A percentile compares a stretch with the other conserved stretches of the same genome.
phyloP scores from a whole-genome alignment of 345 rosid species.

The Eucalyptus cloeziana region DNA sequence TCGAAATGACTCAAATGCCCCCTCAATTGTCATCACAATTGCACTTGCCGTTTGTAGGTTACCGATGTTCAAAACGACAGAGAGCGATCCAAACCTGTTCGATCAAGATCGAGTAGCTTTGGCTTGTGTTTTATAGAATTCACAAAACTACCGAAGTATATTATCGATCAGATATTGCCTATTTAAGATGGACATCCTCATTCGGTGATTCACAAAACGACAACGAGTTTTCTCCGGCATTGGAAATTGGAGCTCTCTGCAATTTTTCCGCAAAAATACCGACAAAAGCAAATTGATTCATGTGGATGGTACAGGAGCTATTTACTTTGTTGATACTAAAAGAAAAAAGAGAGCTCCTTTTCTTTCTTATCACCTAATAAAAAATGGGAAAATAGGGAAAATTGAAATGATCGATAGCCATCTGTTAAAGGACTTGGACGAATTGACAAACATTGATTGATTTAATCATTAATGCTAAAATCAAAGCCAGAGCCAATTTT shows the following conservation, averaged over 20 bases:
- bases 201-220: not conserved
- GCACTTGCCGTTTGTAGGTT: fast-evolving
- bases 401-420: not conserved
- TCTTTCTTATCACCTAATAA: not conserved
- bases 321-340: not conserved
- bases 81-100: not conserved
- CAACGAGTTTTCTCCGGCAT: not conserved
- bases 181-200: not conserved
- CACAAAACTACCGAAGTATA: not conserved
- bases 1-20: not conserved
- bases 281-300: not conserved
- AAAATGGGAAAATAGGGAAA: not conserved
- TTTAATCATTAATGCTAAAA: not conserved
- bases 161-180: not conserved
- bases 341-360: not conserved
- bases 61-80: not conserved
- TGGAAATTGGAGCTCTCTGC: not conserved
- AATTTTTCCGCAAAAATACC: not conserved
- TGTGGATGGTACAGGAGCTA: not conserved
- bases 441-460: not conserved
- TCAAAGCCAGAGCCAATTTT: not conserved
- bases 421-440: not conserved
- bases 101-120: not conserved
- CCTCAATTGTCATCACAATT: not conserved
- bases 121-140: not conserved